A percentile compares a stretch with the other conserved stretches of the same genome.
phyloP scores from a whole-genome alignment of 257 asterid genomes.

The Capsicum chinense region DNA sequence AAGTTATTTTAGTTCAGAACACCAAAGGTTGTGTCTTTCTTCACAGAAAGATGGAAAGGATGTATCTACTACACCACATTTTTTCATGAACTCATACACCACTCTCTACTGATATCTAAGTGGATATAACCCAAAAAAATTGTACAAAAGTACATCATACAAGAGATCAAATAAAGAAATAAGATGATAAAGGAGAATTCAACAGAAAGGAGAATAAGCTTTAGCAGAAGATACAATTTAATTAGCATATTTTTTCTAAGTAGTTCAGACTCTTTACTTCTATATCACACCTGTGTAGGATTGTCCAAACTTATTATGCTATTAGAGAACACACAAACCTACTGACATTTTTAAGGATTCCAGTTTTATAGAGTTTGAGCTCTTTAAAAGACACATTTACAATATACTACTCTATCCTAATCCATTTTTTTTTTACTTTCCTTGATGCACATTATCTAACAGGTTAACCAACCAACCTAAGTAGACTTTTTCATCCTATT shows the following conservation, averaged over 20 bases:
- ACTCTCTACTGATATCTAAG: slow-evolving; percentile 66
- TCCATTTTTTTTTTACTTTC: no score
- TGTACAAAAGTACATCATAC: slow-evolving; percentile 68
- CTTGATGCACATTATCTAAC: no score
- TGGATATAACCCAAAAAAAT: slow-evolving; percentile 69
- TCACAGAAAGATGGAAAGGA: slow-evolving; percentile 54
- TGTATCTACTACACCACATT: slow-evolving; percentile 46
- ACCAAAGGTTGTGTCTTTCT: slow-evolving; percentile 57
- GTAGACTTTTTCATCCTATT: background rate
- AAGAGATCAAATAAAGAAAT: background rate
- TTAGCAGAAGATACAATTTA: background rate
- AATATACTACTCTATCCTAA: background rate
- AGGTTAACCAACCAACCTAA: background rate
- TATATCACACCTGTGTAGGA: no score
- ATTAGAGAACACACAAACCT: no score
- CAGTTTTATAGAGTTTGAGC: no score
- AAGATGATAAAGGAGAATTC: background rate
- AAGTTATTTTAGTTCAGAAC: slow-evolving; percentile 68
- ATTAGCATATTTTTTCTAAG: background rate
- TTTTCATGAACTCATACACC: slow-evolving; percentile 57
- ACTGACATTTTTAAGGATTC: no score
- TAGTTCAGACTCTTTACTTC: no score
- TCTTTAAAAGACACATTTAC: background rate
- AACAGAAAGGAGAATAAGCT: background rate
- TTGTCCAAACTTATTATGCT: no score